Evolutionary conservation across 345 rosid species (phyloP), one percentile per base, ranked within the genome.

Genomic region (Eucalyptus erythrocorys): DNA sequence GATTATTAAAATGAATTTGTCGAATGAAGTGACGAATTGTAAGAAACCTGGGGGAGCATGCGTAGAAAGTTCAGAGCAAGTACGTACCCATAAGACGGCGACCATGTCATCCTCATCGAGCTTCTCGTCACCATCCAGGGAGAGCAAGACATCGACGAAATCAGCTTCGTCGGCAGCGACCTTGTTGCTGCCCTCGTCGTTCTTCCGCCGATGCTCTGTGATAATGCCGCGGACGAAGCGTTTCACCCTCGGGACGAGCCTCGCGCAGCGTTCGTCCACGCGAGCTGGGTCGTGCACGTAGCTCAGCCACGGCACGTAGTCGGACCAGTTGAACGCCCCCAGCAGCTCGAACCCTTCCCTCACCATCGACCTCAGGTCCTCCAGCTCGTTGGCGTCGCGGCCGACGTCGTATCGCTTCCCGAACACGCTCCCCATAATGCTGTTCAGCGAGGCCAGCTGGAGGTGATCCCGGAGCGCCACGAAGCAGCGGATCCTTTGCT

Each of bases 391-490:
- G 27, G 59, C n/a, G 37, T 94, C 92, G 55, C 32, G 5, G 8
- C 16, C 76, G 6, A 89, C 90, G 37, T 93, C 94, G 89, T 95
- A 96, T 79, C 94, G 86, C 89, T 86, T 95, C 27, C 99, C 99
- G 57, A 97, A 97, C 85, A 97, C 99, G n/a, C 95, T 94, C 5
- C 97, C 96, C 97, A 96, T 95, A 32, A 97, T 94, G 88, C 95
- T 97, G 89, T 94, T 97, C 88, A 97, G 91, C 51, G 99, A 93
- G 8, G 96, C 97, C 49, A 93, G 87, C 82, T 97, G 99, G 45
- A 97, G 96, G 79, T 95, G 98, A 86, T 91, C 88, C 40, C 99
- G 92, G 32, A 96, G 87, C 14, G 57, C 89, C 47, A 95, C 98
- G 48, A 57, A 49, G 9, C 97, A 95, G 14, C 71, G 24, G 6